Conservation (phyloP, 1,284 basidiomycete species). For the Heterobasidion occidentale region DNA sequence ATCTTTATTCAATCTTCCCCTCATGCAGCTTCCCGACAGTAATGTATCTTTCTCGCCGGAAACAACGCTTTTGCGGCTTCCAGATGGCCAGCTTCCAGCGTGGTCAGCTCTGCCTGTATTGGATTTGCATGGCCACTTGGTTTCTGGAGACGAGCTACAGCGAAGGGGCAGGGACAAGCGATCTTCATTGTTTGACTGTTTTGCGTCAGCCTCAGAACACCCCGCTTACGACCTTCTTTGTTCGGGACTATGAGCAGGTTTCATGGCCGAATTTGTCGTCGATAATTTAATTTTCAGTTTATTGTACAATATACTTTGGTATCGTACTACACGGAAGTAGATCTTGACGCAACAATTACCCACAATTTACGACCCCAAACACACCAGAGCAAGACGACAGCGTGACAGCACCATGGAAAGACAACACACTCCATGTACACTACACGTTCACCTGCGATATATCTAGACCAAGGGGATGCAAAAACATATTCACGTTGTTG, state of each 20-base stretch:
- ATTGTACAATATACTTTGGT: background rate
- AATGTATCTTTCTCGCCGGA: conserved; percentile 4
- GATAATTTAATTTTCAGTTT: background rate
- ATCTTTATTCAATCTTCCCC: conserved; percentile 56
- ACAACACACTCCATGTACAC: conserved; percentile 7
- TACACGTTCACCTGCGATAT: conserved; percentile 71
- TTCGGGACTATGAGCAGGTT: background rate
- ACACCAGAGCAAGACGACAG: background rate
- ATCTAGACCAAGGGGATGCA: conserved; percentile 80
- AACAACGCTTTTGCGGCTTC: conserved; percentile 49
- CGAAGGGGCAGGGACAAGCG: conserved; percentile 27
- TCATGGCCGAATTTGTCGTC: background rate
- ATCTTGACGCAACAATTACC: background rate
- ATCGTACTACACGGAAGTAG: background rate
- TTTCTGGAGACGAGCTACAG: conserved; percentile 35
- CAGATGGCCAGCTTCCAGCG: conserved; percentile 41
- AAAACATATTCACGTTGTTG: conserved; percentile 79
- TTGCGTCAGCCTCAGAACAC: background rate
- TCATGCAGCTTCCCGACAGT: conserved; percentile 41
- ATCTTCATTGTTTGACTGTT: conserved; percentile 4
- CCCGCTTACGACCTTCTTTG: background rate
- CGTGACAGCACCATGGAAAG: background rate
- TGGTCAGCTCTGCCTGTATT: conserved; percentile 54
- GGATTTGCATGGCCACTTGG: conserved; percentile 57
- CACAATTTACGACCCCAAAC: background rate